Conservation (phyloP, 257 asterid species). For the Vinca minor region DNA sequence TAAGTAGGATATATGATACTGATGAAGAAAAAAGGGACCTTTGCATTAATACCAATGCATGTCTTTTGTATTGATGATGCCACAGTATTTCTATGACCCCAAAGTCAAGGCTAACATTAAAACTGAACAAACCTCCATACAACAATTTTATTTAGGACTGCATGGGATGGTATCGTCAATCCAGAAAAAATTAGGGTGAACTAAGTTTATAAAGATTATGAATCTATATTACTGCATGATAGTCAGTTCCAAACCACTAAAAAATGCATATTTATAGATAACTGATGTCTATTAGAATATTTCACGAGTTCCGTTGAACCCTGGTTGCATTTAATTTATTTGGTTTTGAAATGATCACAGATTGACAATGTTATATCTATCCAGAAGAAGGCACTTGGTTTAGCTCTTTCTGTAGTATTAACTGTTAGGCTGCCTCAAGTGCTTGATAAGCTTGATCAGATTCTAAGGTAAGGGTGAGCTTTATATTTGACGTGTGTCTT, state of each 20-base stretch:
- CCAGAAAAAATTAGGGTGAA: background rate
- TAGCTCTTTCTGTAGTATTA: constrained; percentile 76
- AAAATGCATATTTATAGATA: background rate
- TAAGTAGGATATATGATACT: background rate
- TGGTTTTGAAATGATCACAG: constrained; percentile 31
- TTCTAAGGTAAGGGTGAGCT: constrained; percentile 55
- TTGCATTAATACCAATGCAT: background rate
- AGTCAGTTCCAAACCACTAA: background rate
- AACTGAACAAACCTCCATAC: too few species aligned
- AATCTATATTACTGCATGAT: background rate
- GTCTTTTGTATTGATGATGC: background rate
- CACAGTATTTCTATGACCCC: background rate
- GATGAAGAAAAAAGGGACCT: too few species aligned
- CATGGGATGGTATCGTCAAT: background rate
- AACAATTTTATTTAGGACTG: background rate
- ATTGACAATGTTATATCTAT: constrained; percentile 61
- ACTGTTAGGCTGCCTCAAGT: constrained; percentile 85
- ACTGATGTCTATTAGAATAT: background rate
- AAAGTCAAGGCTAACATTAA: background rate
- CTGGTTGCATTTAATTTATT: background rate
- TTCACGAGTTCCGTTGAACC: background rate
- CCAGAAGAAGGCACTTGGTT: constrained; percentile 66
- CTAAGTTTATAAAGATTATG: background rate
- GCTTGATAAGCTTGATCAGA: constrained; percentile 88
- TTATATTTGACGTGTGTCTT: constrained; percentile 11